phyloP scores from a whole-genome alignment of 352 stramenopile species.

The Globisporangium ultimum region DNA sequence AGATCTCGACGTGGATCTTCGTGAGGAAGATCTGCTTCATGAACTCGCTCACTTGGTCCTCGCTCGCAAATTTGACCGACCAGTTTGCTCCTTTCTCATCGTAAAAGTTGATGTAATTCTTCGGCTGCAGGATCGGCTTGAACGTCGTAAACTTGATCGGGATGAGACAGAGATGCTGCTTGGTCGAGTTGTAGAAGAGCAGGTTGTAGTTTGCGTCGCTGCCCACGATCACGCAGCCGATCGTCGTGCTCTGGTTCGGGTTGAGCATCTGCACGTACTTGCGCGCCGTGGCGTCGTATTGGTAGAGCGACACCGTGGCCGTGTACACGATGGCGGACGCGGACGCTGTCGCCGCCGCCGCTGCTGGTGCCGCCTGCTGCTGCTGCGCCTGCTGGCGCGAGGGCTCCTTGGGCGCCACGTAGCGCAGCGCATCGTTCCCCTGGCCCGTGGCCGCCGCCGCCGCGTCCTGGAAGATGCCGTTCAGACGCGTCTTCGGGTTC shows the following conservation, averaged over 20 bases:
- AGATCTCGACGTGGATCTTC: constrained; percentile 82
- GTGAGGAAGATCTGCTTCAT: constrained; percentile 67
- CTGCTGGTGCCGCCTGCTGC: constrained; percentile 12
- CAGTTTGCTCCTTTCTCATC: constrained; percentile 67
- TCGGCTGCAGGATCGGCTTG: constrained; percentile 68
- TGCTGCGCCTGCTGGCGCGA: constrained; percentile 22
- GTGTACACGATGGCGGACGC: constrained; percentile 56
- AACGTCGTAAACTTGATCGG: constrained; percentile 49
- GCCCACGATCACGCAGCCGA: constrained; percentile 75
- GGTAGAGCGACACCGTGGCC: constrained; percentile 66
- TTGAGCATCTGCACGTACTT: constrained; percentile 62
- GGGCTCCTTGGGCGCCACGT: constrained; percentile 64
- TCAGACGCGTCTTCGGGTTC: constrained; percentile 50
- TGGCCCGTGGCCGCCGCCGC: constrained; percentile 11
- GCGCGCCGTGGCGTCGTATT: constrained; percentile 54
- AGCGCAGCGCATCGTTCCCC: constrained; percentile 69
- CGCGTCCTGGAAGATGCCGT: constrained; percentile 52
- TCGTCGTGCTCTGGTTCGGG: constrained; percentile 21
- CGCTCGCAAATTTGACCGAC: constrained; percentile 69
- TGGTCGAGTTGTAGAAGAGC: constrained; percentile 72
- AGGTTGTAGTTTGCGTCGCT: constrained; percentile 63
- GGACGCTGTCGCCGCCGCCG: constrained; percentile 16
- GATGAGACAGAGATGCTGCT: constrained; percentile 58
- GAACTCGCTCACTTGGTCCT: constrained; percentile 60
- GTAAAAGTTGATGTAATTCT: constrained; percentile 85